Percentiles rank a stretch among this genome's conserved stretches.
These are phyloP conservation scores for Radiomyces spectabilis DNA, from an alignment of 192 early-diverging fungal genomes.

Conservation along the genomic window DNA sequence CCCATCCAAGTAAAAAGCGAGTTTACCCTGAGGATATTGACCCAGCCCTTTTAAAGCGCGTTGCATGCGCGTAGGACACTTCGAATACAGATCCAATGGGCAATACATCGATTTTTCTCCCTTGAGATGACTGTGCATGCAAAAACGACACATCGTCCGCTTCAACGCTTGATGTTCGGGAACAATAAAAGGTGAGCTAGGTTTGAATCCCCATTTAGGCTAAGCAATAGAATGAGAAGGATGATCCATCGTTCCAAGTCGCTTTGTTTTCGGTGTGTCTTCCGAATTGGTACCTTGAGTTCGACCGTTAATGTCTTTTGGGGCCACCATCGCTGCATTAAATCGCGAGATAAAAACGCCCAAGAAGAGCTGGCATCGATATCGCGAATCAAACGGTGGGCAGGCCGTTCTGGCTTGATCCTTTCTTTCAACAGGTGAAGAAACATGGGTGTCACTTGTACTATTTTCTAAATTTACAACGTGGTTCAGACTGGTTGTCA, in stretches of 20 bases:
- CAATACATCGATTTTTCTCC: slow-evolving; percentile 28
- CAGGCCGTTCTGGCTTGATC: neutral
- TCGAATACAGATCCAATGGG: slow-evolving; percentile 58
- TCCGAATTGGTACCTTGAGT: slow-evolving; percentile 9
- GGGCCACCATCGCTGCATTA: slow-evolving; percentile 1
- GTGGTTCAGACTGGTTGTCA: too few species aligned
- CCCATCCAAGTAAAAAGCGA: slow-evolving; percentile 38
- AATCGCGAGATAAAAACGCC: neutral
- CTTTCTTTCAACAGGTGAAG: neutral
- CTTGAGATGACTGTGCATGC: slow-evolving; percentile 56
- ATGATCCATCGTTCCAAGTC: neutral
- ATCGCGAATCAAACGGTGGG: neutral
- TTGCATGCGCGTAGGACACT: slow-evolving; percentile 16
- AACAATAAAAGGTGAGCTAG: slow-evolving; percentile 22
- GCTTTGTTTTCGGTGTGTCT: neutral
- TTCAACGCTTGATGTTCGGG: slow-evolving; percentile 25
- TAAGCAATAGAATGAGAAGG: slow-evolving; percentile 1
- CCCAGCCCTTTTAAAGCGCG: slow-evolving; percentile 29
- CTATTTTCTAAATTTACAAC: slow-evolving; percentile 1
- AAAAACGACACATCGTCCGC: slow-evolving; percentile 52
- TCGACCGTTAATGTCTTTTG: slow-evolving; percentile 6
- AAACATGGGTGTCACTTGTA: neutral
- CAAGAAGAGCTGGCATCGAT: neutral
- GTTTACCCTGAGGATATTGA: slow-evolving; percentile 26
- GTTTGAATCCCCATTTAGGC: slow-evolving; percentile 68